Evolutionary conservation across 2,329 filamentous ascomycete genomes (phyloP), one percentile per base, ranked within the genome.

Genomic region (Didymella pinodella): DNA sequence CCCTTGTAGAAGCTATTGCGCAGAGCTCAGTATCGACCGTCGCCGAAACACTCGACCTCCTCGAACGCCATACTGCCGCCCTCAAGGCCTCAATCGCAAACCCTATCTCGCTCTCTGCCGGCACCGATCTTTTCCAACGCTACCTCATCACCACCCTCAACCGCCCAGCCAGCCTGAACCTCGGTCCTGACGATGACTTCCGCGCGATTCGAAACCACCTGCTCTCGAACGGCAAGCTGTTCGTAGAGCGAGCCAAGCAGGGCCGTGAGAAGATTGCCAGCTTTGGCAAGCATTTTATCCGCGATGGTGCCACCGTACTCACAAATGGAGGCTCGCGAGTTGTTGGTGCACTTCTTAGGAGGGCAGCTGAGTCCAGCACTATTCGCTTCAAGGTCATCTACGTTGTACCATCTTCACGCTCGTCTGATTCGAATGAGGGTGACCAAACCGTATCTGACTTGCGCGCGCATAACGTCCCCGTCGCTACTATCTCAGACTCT

Each of bases 81-180:
- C 86, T 99, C 64, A 94, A 93, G 77, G 83, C 84, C 57, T 87
- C 88, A 20, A 90, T 96, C 52, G 84, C 90, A 7, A 98, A 99
- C 79, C 91, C 93, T 14, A 91, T 98, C 56, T 94, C 93, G 4
- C 87, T 98, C 16, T 93, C 91, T 48, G 95, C 96, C 54, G 95
- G 95, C 70, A 97, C 93, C 60, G 93, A 97, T 77, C 87, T 98
- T 59, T 98, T 99, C 83, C 91, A 95, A 76, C 90, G 94, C 75
- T 98, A 96, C 79, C 87, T 99, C 68, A 90, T 97, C 71, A 88
- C 88, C 56, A 92, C 85, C 20, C 77, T 89, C 68, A 85, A 88
- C 75, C 78, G 83, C 61, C 82, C 85, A 16, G 68, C 71, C 18
- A 73, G 71, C 54, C 55, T 75, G 36, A 72, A 73, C 40, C 74